phyloP scores from a whole-genome alignment of 2,329 filamentous ascomycete species.

The Talaromyces verruculosus region DNA sequence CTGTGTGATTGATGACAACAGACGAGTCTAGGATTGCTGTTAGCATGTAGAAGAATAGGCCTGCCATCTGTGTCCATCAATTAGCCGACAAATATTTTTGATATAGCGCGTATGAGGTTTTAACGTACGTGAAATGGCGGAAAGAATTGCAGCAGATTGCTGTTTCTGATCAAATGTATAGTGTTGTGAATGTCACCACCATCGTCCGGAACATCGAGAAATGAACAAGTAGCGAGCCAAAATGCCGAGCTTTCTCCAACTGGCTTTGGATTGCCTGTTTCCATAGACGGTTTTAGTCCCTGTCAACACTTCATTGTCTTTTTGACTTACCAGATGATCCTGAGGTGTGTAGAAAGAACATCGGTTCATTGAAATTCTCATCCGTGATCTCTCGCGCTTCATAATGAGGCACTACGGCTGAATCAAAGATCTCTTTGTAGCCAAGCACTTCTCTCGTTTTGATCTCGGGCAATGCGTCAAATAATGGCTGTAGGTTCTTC shows the following conservation, averaged over 20 bases:
- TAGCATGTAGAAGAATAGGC: constrained; percentile 4
- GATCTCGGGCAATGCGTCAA: constrained; percentile 11
- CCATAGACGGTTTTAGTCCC: neutral
- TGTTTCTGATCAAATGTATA: neutral
- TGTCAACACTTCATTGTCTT: neutral
- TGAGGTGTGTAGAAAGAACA: constrained; percentile 20
- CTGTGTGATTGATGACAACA: constrained; percentile 12
- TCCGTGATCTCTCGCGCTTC: constrained; percentile 13
- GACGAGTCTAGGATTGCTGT: constrained; percentile 7
- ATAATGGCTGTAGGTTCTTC: constrained; percentile 19
- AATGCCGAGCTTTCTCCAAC: constrained; percentile 15
- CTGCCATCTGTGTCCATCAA: constrained; percentile 2
- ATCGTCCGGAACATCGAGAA: constrained; percentile 12
- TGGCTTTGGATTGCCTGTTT: constrained; percentile 21
- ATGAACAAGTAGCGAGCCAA: neutral
- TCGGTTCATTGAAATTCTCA: constrained; percentile 19
- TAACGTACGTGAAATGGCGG: constrained; percentile 18
- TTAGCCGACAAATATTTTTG: neutral
- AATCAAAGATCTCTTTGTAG: constrained; percentile 8
- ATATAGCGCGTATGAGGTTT: neutral
- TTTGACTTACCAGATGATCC: constrained; percentile 20
- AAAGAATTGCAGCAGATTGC: constrained; percentile 6
- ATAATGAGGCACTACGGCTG: constrained; percentile 13
- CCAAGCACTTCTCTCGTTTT: constrained; percentile 1
- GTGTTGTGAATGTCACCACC: constrained; percentile 4